A percentile compares a stretch with the other conserved stretches of the same genome.
Evolutionary conservation across 768 basidiomycete genomes (phyloP).

Genomic region (Clitopilus hobsonii): DNA sequence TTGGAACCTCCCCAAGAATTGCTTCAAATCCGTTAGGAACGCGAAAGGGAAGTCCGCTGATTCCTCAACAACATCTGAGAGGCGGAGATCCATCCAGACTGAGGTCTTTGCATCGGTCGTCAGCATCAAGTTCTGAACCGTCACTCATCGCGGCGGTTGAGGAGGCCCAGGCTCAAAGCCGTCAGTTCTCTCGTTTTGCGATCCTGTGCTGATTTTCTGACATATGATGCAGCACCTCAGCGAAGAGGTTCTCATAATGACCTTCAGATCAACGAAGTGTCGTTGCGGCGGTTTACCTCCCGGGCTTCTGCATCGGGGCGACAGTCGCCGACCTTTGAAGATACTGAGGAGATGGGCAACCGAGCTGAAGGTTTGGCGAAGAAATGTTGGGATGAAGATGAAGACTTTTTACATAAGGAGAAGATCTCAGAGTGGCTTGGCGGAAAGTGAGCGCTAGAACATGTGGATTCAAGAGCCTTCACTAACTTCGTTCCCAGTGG

Average conservation of each 20-base stretch:
- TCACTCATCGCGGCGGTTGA: constrained; percentile 58
- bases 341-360: constrained; percentile 51
- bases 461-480: background rate
- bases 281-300: constrained; percentile 41
- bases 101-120: constrained; percentile 64
- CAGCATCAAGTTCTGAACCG: constrained; percentile 80
- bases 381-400: constrained; percentile 84
- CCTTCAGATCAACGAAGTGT: constrained; percentile 45
- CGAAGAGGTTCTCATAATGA: constrained; percentile 49
- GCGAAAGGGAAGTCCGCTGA: constrained; percentile 16
- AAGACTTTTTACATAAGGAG: constrained; percentile 75
- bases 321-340: constrained; percentile 39
- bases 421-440: constrained; percentile 98
- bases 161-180: constrained; percentile 37
- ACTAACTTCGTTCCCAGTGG: constrained; percentile 43
- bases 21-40: constrained; percentile 38
- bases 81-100: constrained; percentile 35
- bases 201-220: constrained; percentile 1
- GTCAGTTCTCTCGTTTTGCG: constrained; percentile 34
- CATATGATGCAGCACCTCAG: constrained; percentile 12
- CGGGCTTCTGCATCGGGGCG: constrained; percentile 41
- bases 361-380: constrained; percentile 70
- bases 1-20: background rate
- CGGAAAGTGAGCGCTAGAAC: constrained; percentile 64
- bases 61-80: constrained; percentile 4